These are phyloP conservation scores for Stipa capillata DNA, from an alignment of 176 grass and related monocot genomes.

Conservation along the genomic window DNA sequence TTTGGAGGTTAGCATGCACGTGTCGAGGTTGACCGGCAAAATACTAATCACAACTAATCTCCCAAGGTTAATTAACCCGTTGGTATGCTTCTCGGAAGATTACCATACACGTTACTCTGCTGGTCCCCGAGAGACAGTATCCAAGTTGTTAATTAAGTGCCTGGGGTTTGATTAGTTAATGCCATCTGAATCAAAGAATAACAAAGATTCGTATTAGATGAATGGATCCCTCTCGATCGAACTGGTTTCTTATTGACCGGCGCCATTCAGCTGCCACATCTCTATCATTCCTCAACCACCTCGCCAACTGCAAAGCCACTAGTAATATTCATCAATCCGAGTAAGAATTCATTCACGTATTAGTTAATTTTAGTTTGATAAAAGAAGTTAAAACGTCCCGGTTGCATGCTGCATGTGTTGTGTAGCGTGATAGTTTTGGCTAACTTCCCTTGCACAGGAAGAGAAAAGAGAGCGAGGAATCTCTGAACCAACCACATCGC, in stretches of 20 bases:
- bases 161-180: no score
- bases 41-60: no score
- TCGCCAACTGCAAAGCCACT: not conserved
- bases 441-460: conserved; percentile 18
- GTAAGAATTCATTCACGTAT: not conserved
- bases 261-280: not conserved
- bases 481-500: conserved; percentile 19
- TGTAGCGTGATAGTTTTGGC: not conserved
- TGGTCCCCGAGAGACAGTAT: not conserved
- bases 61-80: no score
- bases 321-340: not conserved
- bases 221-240: no score
- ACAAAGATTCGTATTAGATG: not conserved
- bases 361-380: not conserved
- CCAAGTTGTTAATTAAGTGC: not conserved
- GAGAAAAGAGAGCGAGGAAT: conserved; percentile 2
- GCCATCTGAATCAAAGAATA: not conserved
- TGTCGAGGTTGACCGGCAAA: not conserved
- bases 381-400: no score
- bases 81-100: no score
- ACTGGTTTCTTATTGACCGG: not conserved
- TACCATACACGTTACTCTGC: not conserved
- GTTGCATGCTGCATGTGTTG: not conserved
- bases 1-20: conserved; percentile 28
- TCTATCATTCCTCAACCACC: not conserved